phyloP scores from a whole-genome alignment of 768 basidiomycete species.

The Exsudoporus frostii region DNA sequence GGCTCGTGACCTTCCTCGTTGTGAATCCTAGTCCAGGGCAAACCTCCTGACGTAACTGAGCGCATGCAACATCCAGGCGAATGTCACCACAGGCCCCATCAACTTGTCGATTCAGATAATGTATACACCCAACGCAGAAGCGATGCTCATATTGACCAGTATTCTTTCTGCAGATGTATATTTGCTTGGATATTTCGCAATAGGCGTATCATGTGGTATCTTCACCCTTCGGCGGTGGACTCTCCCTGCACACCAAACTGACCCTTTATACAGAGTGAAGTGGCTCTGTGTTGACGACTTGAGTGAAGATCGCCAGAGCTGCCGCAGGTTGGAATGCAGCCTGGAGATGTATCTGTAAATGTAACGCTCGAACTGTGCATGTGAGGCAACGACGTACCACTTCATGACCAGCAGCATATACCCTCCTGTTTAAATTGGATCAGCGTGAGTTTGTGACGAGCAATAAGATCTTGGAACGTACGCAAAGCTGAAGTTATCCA shows the following conservation, averaged over 20 bases:
- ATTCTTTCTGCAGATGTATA: conserved; percentile 52
- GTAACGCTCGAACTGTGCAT: not conserved
- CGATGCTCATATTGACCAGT: conserved; percentile 63
- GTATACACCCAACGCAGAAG: conserved; percentile 62
- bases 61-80: conserved; percentile 54
- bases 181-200: conserved; percentile 57
- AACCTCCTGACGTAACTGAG: not conserved
- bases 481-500: conserved; percentile 69
- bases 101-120: conserved; percentile 82
- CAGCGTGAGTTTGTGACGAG: not conserved
- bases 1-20: conserved; percentile 79
- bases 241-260: not conserved
- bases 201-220: conserved; percentile 30
- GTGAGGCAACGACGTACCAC: conserved; percentile 42
- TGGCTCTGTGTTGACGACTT: conserved; percentile 48
- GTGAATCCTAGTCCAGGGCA: conserved; percentile 44
- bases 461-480: conserved; percentile 33
- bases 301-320: conserved; percentile 56
- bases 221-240: not conserved
- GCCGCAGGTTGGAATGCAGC: conserved; percentile 61
- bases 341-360: conserved; percentile 28
- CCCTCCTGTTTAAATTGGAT: conserved; percentile 36
- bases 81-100: conserved; percentile 79
- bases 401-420: conserved; percentile 60
- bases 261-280: conserved; percentile 47